Evolutionary conservation across 2,329 filamentous ascomycete genomes (phyloP).

Genomic region (Aspergillus nomiae): DNA sequence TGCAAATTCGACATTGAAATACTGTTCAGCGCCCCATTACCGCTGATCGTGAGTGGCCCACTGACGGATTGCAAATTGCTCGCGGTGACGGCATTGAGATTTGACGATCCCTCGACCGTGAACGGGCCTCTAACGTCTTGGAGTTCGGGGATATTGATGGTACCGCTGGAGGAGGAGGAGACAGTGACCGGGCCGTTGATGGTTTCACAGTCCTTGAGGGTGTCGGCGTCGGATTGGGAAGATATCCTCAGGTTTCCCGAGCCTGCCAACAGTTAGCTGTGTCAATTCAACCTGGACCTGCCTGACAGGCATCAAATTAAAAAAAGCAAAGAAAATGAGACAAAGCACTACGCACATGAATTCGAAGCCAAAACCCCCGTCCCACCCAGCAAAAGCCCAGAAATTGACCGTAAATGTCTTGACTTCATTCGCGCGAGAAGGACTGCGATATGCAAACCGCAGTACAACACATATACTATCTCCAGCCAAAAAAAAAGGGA

Average conservation of each 20-base stretch:
- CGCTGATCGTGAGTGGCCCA: conserved; percentile 21
- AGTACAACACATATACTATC: background rate
- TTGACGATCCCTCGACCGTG: conserved; percentile 18
- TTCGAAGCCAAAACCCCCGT: background rate
- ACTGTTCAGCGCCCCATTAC: conserved; percentile 21
- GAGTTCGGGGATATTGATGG: conserved; percentile 45
- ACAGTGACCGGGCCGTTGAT: conserved; percentile 45
- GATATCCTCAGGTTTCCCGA: conserved; percentile 50
- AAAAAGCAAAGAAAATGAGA: accelerated
- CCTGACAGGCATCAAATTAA: background rate
- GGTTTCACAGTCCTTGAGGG: conserved; percentile 38
- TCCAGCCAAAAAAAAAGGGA: background rate
- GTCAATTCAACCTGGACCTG: background rate
- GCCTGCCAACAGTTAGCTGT: conserved; percentile 19
- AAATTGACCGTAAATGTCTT: background rate
- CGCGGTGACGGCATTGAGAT: conserved; percentile 17
- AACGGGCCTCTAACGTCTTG: conserved; percentile 27
- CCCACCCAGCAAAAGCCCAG: background rate
- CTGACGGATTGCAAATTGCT: conserved; percentile 25
- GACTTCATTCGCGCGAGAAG: background rate
- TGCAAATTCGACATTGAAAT: conserved; percentile 22
- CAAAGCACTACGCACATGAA: background rate
- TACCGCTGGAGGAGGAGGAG: conserved; percentile 39
- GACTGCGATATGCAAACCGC: background rate
- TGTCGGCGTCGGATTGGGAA: conserved; percentile 33